A percentile compares a stretch with the other conserved stretches of the same genome.
Conservation (phyloP, 2,329 filamentous ascomycete genomes). For the Ceratocystis cacaofunesta region DNA sequence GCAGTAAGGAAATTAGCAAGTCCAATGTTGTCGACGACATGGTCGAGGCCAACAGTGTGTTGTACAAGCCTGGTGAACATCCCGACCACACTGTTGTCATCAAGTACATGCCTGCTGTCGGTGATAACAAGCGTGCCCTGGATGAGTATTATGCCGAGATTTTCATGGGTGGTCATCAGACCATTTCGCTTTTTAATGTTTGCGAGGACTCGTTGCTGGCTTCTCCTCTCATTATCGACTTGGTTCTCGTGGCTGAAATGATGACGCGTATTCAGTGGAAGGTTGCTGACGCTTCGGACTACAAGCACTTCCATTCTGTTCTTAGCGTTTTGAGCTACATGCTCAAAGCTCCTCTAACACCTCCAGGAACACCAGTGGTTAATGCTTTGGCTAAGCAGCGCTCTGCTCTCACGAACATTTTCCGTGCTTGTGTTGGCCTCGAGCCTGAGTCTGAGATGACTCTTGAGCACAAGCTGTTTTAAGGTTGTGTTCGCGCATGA, state of each 20-base stretch:
- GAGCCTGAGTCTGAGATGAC: constrained; percentile 99
- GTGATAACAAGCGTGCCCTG: constrained; percentile 95
- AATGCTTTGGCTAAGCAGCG: constrained; percentile 95
- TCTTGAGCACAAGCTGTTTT: constrained; percentile 94
- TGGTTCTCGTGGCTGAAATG: constrained; percentile 86
- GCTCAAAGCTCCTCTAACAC: constrained; percentile 90
- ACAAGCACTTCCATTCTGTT: constrained; percentile 90
- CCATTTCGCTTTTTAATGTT: constrained; percentile 94
- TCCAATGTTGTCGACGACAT: constrained; percentile 99
- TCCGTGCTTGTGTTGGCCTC: constrained; percentile 90
- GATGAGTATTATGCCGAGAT: constrained; percentile 99
- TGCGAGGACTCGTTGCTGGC: constrained; percentile 96
- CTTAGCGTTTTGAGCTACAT: constrained; percentile 97
- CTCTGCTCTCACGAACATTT: constrained; percentile 88
- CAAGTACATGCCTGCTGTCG: constrained; percentile 99
- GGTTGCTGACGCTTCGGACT: constrained; percentile 47
- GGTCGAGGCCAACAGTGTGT: constrained; percentile 84
- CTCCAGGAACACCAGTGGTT: constrained; percentile 85
- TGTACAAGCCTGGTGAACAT: constrained; percentile 86
- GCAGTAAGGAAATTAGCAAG: constrained; percentile 99
- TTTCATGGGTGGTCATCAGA: constrained; percentile 97
- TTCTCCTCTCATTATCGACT: constrained; percentile 90
- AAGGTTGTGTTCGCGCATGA: constrained; percentile 21
- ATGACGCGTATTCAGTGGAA: constrained; percentile 98
- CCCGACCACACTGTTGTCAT: constrained; percentile 98